A percentile compares a stretch with the other conserved stretches of the same genome.
Evolutionary conservation across 257 asterid genomes (phyloP).

Genomic region (Ocimum tenuiflorum): DNA sequence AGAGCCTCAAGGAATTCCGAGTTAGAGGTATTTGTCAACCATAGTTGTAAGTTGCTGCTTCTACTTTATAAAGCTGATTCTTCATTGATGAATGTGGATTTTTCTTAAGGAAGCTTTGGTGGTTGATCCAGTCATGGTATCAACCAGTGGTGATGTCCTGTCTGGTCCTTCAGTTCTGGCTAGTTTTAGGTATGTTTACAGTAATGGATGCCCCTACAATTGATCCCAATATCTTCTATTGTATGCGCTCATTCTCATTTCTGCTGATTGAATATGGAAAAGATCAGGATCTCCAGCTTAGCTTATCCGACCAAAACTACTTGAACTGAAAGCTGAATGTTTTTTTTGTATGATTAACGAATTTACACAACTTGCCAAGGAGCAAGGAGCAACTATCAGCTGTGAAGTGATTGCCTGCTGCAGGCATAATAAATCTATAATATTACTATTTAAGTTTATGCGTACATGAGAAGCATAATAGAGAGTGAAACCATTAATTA

Average conservation of each 20-base stretch:
- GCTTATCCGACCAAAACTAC: background rate
- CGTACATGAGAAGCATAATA: background rate
- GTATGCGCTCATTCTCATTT: background rate
- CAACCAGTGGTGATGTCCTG: slow-evolving; percentile 84
- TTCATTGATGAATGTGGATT: slow-evolving; percentile 10
- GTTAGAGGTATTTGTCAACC: slow-evolving; percentile 45
- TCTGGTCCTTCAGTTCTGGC: slow-evolving; percentile 64
- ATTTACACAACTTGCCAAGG: background rate
- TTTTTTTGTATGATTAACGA: background rate
- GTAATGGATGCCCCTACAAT: background rate
- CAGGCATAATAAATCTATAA: background rate
- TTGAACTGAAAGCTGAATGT: background rate
- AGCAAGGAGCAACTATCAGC: background rate
- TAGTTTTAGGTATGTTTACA: slow-evolving; percentile 49
- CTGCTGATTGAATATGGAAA: background rate
- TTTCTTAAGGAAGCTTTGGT: slow-evolving; percentile 73
- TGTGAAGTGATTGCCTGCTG: background rate
- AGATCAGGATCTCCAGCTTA: background rate
- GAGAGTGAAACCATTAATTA: background rate
- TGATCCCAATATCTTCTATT: background rate
- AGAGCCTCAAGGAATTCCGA: slow-evolving; percentile 60
- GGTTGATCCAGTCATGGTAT: slow-evolving; percentile 98
- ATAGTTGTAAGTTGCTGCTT: background rate
- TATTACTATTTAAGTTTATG: background rate
- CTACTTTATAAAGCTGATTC: background rate